Percentiles rank a stretch among this genome's conserved stretches.
phyloP scores from a whole-genome alignment of 2,329 filamentous ascomycete species.

The Curvularia lunata region DNA sequence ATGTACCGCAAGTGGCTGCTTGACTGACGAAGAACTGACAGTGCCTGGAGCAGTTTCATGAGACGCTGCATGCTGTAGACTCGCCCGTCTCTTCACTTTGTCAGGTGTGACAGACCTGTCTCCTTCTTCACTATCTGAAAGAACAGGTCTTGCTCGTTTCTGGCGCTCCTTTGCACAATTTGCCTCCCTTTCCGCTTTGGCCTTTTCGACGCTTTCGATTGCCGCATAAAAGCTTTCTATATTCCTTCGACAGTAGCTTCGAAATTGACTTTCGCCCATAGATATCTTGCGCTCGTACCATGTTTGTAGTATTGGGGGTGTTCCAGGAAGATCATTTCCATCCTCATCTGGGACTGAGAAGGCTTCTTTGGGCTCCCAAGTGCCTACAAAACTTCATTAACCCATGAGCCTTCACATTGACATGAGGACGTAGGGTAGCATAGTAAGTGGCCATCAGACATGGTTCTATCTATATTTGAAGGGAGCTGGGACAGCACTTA shows the following conservation, averaged over 20 bases:
- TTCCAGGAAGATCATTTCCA: background rate
- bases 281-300: conserved; percentile 21
- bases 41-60: background rate
- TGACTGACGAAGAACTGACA: conserved; percentile 2
- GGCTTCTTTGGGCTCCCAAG: conserved; percentile 32
- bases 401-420: background rate
- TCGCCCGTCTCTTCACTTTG: background rate
- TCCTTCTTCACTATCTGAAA: conserved; percentile 22
- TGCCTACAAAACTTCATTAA: conserved; percentile 24
- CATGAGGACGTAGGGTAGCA: background rate
- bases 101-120: conserved; percentile 22
- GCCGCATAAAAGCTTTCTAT: conserved; percentile 17
- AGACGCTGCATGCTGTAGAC: background rate
- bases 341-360: background rate
- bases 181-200: conserved; percentile 12
- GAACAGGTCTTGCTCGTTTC: conserved; percentile 9
- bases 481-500: conserved; percentile 7
- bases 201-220: conserved; percentile 1
- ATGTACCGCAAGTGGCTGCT: conserved; percentile 10
- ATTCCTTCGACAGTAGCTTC: conserved; percentile 19
- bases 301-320: conserved; percentile 13
- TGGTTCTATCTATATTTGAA: background rate
- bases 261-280: conserved; percentile 15
- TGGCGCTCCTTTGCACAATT: conserved; percentile 31
- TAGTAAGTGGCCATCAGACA: background rate